A percentile compares a stretch with the other conserved stretches of the same genome.
phyloP scores from a whole-genome alignment of 179 eudicot genomes.

The Corrigiola litoralis region DNA sequence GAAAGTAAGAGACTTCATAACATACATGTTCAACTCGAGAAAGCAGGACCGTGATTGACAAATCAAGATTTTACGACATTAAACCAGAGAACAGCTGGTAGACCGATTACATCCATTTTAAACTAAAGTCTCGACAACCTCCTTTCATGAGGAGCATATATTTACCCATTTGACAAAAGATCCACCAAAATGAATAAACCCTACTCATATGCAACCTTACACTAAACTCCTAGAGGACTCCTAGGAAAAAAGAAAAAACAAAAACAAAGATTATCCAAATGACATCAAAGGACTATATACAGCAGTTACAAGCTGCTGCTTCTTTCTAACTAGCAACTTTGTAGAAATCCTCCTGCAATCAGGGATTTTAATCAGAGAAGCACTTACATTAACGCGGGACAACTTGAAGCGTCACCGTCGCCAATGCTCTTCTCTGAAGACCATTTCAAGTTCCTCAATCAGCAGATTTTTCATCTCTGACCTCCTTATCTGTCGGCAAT shows the following conservation, averaged over 20 bases:
- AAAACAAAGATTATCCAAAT: constrained; percentile 6
- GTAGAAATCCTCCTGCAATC: constrained; percentile 18
- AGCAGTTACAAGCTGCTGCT: constrained; percentile 20
- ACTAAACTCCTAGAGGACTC: constrained; percentile 7
- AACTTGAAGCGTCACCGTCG: constrained; percentile 32
- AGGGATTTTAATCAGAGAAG: constrained; percentile 30
- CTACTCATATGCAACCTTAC: constrained; percentile 18
- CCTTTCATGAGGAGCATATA: constrained; percentile 10
- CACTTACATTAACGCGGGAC: constrained; percentile 44
- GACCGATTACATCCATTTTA: constrained; percentile 19
- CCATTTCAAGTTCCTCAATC: constrained; percentile 17
- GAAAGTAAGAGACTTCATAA: background rate
- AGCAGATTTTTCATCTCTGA: constrained; percentile 3
- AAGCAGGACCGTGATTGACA: constrained; percentile 8
- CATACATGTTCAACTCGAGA: background rate
- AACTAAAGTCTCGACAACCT: constrained; percentile 13
- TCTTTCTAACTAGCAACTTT: constrained; percentile 3
- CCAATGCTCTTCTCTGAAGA: constrained; percentile 40
- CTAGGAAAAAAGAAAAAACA: background rate
- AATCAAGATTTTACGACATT: constrained; percentile 13
- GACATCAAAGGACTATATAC: constrained; percentile 22
- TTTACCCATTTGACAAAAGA: constrained; percentile 18
- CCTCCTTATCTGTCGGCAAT: constrained; percentile 9
- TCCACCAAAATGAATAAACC: constrained; percentile 13
- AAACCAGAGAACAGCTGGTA: constrained; percentile 17